Base-by-base conservation (phyloP, 257 asterid species). In the Datura wrightii region DNA sequence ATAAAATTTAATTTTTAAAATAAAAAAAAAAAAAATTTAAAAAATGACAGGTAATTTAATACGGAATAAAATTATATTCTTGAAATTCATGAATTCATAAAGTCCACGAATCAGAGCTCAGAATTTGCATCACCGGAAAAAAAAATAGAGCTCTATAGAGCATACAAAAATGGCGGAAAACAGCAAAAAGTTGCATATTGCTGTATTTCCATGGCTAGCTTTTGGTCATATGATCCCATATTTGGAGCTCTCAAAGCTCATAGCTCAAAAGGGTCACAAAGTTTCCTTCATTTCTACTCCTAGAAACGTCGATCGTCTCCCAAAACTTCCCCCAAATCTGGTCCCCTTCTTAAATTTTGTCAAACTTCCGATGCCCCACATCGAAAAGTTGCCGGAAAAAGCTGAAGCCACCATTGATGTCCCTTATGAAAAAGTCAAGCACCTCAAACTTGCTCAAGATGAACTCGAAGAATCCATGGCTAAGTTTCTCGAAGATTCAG, bases 121-220 rank as follows among this genome's bases (percentile, higher is more conserved):
- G 31, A 24, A 24, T 24, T 42, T 42, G 46, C 46, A 42, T 42
- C 6, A 42, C 46, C 0, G 46, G 5, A 42, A 42, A 5, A 42
- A 5, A 42, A 2, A 42, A 46, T 6, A 53, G 18, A 53, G 58
- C 6, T 53, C 58, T 53, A 13, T 18, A 13, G 1, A 54, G 19
- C 19, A 14, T 4, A 58, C 62, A 56, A 58, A 42, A 70, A 70
- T 70, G 80, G 80, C 19, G 10, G 59, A 74, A 6, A 46, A 5
- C 8, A 24, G 6, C 59, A 74, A 80, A 11, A 81, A 83, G n/a
- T 24, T 93, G 5, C 95, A 92, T 85, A 55, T 92, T 11, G 93
- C 56, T 1, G 79, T 93, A 92, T 88, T 89, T 79, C 95, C 95
- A 82, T 92, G 95, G 94, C 87, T 93, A 1, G 95, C 93, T 65